phyloP scores from a whole-genome alignment of 2,329 filamentous ascomycete species.

The Diaporthe ampelina region DNA sequence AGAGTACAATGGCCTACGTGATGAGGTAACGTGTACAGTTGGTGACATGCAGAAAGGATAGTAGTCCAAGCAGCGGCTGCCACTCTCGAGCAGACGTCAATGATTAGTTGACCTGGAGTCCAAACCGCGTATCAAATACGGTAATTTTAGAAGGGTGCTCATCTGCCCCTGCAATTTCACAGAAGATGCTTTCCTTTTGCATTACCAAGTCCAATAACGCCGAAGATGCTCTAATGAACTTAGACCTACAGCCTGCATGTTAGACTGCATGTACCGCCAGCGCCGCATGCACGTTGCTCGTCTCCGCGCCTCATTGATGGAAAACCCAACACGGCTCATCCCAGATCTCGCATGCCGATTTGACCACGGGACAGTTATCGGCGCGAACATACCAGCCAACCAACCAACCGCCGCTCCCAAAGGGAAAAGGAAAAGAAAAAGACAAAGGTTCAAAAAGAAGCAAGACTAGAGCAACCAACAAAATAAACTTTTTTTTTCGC shows the following conservation, averaged over 20 bases:
- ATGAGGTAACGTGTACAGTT: no score
- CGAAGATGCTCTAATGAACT: not conserved
- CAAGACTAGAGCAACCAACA: not conserved
- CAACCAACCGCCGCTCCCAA: not conserved
- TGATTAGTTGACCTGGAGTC: no score
- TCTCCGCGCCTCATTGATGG: slow-evolving; percentile 18
- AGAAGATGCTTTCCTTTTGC: not conserved
- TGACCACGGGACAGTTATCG: not conserved
- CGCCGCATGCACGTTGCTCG: not conserved
- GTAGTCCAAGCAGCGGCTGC: no score
- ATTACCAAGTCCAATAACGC: slow-evolving; percentile 17
- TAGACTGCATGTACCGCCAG: slow-evolving; percentile 1
- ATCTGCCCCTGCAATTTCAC: slow-evolving; percentile 20
- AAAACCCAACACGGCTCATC: not conserved
- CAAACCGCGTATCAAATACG: not conserved
- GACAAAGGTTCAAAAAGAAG: not conserved
- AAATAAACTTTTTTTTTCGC: no score
- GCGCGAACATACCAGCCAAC: not conserved
- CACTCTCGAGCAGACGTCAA: no score
- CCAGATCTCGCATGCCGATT: not conserved
- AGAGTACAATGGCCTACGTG: no score
- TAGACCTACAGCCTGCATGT: not conserved
- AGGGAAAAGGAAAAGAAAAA: not conserved
- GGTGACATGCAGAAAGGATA: no score
- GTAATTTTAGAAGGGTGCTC: not conserved